phyloP scores from a whole-genome alignment of 306 rosid species.

The Vigna nakashimae region DNA sequence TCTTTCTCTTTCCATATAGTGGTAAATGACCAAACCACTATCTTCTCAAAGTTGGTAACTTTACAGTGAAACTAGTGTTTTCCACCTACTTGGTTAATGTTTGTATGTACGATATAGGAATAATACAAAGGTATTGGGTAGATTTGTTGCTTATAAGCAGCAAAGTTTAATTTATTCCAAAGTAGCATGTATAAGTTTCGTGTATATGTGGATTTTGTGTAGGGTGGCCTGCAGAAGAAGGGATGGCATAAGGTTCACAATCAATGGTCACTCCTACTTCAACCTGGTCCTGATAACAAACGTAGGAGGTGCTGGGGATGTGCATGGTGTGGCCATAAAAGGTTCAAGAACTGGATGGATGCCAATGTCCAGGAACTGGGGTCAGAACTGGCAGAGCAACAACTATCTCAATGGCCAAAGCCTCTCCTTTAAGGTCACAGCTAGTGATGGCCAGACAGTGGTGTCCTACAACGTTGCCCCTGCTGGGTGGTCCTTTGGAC shows the following conservation, averaged over 20 bases:
- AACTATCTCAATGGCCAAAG: slow-evolving; percentile 81
- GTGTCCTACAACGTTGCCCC: slow-evolving; percentile 86
- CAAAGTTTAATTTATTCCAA: background rate
- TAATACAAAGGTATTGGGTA: no score
- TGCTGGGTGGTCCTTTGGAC: slow-evolving; percentile 91
- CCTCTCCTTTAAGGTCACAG: slow-evolving; percentile 88
- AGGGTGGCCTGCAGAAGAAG: slow-evolving; percentile 90
- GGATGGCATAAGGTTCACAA: slow-evolving; percentile 93
- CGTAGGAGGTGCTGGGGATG: slow-evolving; percentile 99
- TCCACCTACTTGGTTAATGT: background rate
- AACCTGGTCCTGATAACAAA: slow-evolving; percentile 90
- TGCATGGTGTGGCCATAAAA: slow-evolving; percentile 72
- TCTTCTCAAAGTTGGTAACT: background rate
- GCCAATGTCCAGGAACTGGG: slow-evolving; percentile 97
- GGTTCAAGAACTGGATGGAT: slow-evolving; percentile 91
- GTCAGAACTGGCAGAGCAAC: slow-evolving; percentile 99
- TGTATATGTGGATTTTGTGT: slow-evolving; percentile 28
- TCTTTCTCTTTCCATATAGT: slow-evolving; percentile 8
- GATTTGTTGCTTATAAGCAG: background rate
- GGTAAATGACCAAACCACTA: slow-evolving; percentile 1
- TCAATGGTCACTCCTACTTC: slow-evolving; percentile 97
- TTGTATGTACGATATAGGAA: no score
- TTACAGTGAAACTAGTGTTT: background rate
- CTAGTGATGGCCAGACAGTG: slow-evolving; percentile 77
- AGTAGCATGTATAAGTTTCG: background rate